These are phyloP conservation scores for Candida maris DNA, from an alignment of 805 yeast genomes.

Conservation along the genomic window DNA sequence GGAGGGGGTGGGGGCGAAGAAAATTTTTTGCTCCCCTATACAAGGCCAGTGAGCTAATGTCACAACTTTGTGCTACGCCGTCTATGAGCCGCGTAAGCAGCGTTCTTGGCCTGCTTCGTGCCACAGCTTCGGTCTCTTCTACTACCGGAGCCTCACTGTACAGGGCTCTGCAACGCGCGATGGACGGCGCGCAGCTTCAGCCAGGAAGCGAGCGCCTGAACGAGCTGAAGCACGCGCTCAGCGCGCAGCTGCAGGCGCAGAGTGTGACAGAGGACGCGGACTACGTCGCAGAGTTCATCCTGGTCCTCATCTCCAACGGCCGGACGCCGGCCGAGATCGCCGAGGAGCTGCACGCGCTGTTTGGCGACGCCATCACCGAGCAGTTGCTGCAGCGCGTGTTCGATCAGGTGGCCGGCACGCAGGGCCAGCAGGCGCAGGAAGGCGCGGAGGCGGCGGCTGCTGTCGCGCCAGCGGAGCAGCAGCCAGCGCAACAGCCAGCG, in stretches of 20 bases:
- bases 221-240: conserved; percentile 41
- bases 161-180: too few relatives aligned
- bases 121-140: too few relatives aligned
- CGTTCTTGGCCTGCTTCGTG: too few relatives aligned
- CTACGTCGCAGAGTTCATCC: conserved; percentile 70
- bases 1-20: too few relatives aligned
- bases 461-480: conserved; percentile 15
- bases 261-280: conserved; percentile 48
- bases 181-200: conserved; percentile 24
- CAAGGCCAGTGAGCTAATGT: too few relatives aligned
- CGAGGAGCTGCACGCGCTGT: conserved; percentile 55
- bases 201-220: conserved; percentile 35
- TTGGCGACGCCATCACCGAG: conserved; percentile 58
- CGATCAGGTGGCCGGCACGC: conserved; percentile 41
- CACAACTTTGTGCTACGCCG: too few relatives aligned
- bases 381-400: conserved; percentile 55
- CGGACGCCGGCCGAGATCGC: conserved; percentile 58
- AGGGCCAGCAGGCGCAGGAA: conserved; percentile 29
- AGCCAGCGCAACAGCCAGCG: conserved; percentile 17
- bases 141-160: too few relatives aligned
- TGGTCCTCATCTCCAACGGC: conserved; percentile 66
- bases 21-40: too few relatives aligned
- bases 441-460: conserved; percentile 8
- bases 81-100: too few relatives aligned
- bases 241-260: conserved; percentile 37